Evolutionary conservation across 2,329 filamentous ascomycete species (phyloP), one percentile per base, ranked within the genome.

Genomic region (Hypoxylon sp.): DNA sequence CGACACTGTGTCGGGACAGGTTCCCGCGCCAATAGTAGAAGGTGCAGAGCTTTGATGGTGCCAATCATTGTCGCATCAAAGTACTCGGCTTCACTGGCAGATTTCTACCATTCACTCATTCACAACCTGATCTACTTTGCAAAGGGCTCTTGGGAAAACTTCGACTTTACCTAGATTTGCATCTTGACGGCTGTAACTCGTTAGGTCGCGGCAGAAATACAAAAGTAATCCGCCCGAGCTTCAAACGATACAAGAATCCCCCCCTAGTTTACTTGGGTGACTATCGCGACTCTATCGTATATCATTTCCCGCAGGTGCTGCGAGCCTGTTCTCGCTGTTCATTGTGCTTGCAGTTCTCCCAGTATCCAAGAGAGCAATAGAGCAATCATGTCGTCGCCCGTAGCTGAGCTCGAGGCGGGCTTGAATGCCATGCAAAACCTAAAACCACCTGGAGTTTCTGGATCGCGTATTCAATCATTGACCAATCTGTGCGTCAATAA

Each of bases 391-490:
- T 90, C 91, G 80, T 91, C 93, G 79, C 89, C 93, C 82, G 91
- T 97, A 88, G 90, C 92, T 84, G 94, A 98, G 80, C 85, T 99
- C 82, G 95, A 97, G 82, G 87, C 90, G 77, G 91, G 92, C 81
- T 89, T 99, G 79, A 93, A 96, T 84, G 94, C 92, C 77, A 94
- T 99, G 90, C 91, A 95, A 77, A 87, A 87, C 73, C 86, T 98
- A 78, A 98, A 97, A 82, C 91, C 96, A 48, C 96, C 96, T 58
- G 96, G 96, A 79, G 94, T 98, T 65, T 97, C 94, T 69, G 94
- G 94, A 74, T 93, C 93, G 73, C 95, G 96, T 82, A 97, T 99
- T 81, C 89, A 88, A 75, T 89, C 90, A 79, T 89, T 99, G 81
- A 98, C 95, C 19, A 85, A 89, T 30, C 89, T 98, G 46, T 98